phyloP scores from a whole-genome alignment of 495 filamentous ascomycete genomes.

The Pseudotulostoma volvatum region DNA sequence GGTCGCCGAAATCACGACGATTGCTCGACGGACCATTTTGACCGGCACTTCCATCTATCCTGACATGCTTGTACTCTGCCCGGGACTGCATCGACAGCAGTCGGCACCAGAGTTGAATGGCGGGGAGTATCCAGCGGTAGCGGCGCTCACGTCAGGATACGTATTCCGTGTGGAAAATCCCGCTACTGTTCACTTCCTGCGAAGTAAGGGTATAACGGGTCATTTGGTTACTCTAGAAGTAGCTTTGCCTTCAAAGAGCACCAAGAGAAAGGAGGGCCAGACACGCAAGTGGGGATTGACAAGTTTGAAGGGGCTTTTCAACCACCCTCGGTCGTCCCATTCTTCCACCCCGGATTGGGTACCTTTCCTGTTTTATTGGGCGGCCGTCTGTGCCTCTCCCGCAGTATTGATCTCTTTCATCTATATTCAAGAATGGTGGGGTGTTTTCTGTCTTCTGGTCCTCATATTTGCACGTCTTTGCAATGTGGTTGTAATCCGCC shows the following conservation, averaged over 20 bases:
- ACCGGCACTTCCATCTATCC: slow-evolving; percentile 34
- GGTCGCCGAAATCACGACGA: slow-evolving; percentile 39
- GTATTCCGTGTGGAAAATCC: slow-evolving; percentile 36
- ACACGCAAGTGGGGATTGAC: too few species aligned
- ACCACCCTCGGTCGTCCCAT: background rate
- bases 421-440: slow-evolving; percentile 36
- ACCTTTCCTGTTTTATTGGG: slow-evolving; percentile 23
- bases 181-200: slow-evolving; percentile 35
- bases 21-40: slow-evolving; percentile 36
- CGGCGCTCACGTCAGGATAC: slow-evolving; percentile 19
- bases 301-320: too few species aligned
- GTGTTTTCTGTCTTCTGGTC: slow-evolving; percentile 22
- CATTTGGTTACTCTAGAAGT: slow-evolving; percentile 32
- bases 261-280: background rate
- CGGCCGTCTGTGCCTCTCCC: slow-evolving; percentile 26
- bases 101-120: slow-evolving; percentile 22
- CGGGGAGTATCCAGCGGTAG: slow-evolving; percentile 14
- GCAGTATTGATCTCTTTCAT: slow-evolving; percentile 22
- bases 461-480: slow-evolving; percentile 36
- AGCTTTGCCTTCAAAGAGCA: background rate
- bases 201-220: slow-evolving; percentile 26
- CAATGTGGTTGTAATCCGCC: slow-evolving; percentile 36
- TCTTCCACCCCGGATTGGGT: too few species aligned
- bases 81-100: slow-evolving; percentile 45
- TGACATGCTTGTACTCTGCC: slow-evolving; percentile 39